Evolutionary conservation across 2,329 filamentous ascomycete genomes (phyloP), one percentile per base, ranked within the genome.

Genomic region (Geosmithia morbida): DNA sequence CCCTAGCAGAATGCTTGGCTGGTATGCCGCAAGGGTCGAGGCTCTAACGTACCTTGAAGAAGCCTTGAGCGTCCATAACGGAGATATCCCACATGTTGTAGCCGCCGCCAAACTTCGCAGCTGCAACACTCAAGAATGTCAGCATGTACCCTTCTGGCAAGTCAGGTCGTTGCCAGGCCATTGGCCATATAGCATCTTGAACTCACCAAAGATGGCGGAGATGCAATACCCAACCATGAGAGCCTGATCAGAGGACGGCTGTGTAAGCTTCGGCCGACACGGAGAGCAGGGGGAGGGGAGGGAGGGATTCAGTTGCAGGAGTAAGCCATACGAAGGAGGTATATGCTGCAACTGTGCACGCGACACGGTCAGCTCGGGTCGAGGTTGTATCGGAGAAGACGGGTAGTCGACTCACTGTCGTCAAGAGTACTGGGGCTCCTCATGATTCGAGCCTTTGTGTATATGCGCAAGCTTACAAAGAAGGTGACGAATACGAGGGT

Each of bases 101-200:
- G 2, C 66, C 66, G 37, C 63, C 65, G 41, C 63, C 65, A 48
- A 62, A 59, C 16, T 56, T 33, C 41, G 52, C 51, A 47, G 53
- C 60, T 55, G 39, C 17, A 22, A 40, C n/a, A 42, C 10, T 18
- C 8, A 37, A 11, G n/a, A n/a, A 37, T 6, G 33, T 37, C 13
- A 37, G 33, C 13, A 37, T 37, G 13, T 11, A 16, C 22, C 6
- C 11, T 37, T 16, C 33, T 13, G 6, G 5, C 13, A 2, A 7
- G 19, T 43, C 13, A 22, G 10, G 17, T 26, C 14, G 18, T 41
- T 20, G 40, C n/a, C 8, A 6, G n/a, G 33, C 33, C 33, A 16
- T 30, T 11, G 33, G 11, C 13, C 22, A 26, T 26, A 5, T 26
- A 8, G 22, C 8, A 26, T 26, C 4, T 37, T 37, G 14, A 8